Conservation (phyloP, 495 filamentous ascomycete genomes). For the Aspergillus cavernicola region DNA sequence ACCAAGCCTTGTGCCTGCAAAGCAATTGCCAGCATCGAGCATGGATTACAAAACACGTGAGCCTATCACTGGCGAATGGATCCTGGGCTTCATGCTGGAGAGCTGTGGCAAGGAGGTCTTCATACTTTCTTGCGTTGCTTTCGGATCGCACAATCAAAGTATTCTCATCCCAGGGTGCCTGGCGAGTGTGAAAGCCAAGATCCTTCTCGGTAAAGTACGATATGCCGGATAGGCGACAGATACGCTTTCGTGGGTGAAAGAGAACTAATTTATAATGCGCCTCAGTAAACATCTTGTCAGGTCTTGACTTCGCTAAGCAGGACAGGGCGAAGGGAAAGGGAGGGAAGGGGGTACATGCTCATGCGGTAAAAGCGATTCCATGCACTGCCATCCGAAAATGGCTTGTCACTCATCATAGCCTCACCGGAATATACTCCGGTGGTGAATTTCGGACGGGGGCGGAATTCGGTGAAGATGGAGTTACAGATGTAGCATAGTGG, state of each 20-base stretch:
- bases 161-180: slow-evolving; percentile 8
- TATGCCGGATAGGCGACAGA: slow-evolving; percentile 5
- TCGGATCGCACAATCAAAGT: background rate
- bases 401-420: background rate
- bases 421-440: background rate
- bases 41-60: background rate
- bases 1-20: slow-evolving; percentile 1
- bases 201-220: background rate
- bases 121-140: background rate
- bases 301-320: background rate
- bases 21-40: slow-evolving; percentile 5
- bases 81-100: background rate
- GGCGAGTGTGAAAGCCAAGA: background rate
- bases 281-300: background rate
- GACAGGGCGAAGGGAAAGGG: background rate
- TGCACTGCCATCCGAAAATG: background rate
- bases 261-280: background rate
- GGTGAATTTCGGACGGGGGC: background rate
- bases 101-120: slow-evolving; percentile 3
- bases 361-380: background rate
- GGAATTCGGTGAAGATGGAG: background rate
- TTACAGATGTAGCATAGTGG: background rate
- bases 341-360: background rate
- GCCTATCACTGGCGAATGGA: background rate
- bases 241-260: background rate